Base-by-base conservation (phyloP, 768 basidiomycete genomes). In the Pleurotus cornucopiae region DNA sequence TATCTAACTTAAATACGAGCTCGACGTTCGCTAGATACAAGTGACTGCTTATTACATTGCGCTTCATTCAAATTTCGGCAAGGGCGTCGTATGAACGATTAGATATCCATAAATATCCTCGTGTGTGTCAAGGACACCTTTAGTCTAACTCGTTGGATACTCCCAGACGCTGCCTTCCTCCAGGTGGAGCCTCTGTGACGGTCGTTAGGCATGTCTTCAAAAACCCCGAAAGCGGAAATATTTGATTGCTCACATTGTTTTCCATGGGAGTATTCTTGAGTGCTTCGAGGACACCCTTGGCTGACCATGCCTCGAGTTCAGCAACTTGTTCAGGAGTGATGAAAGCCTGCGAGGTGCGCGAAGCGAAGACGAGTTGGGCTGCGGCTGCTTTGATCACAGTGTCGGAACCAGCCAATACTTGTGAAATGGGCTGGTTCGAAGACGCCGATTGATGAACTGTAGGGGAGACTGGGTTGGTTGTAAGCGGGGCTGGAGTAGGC, bases 321-420 rank as follows among this genome's bases (percentile, higher is more conserved):
- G 67, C 68, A 25, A 90, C 88, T 54, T 81, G 72, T 39, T 81
- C 73, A 4, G 91, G 90, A 3, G 82, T 83, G 63, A 93, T 91
- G 63, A 92, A 91, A 58, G 81, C 87, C 60, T 76, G 78, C 23
- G 88, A 86, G 41, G 74, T 76, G 47, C 90, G 81, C 43, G 84
- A 79, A n/a, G 90, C 90, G 64, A 89, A 93, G 4, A 91, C 81
- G 80, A 91, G 88, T 57, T 92, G 90, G 18, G 81, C 82, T 13
- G 87, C 86, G 13, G 90, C 87, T n/a, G 86, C 91, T 62, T 81
- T 79, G 63, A 92, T 91, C 56, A 72, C 66, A 1, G 73, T 65
- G 30, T 55, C 66, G 1, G 62, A 61, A 21, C 59, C 63, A 11
- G 66, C 66, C 14, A 67, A 62, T 56, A 37, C 61, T 47, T 55